Evolutionary conservation across 495 filamentous ascomycete species (phyloP), one percentile per base, ranked within the genome.

Genomic region (Talaromyces thailandensis): DNA sequence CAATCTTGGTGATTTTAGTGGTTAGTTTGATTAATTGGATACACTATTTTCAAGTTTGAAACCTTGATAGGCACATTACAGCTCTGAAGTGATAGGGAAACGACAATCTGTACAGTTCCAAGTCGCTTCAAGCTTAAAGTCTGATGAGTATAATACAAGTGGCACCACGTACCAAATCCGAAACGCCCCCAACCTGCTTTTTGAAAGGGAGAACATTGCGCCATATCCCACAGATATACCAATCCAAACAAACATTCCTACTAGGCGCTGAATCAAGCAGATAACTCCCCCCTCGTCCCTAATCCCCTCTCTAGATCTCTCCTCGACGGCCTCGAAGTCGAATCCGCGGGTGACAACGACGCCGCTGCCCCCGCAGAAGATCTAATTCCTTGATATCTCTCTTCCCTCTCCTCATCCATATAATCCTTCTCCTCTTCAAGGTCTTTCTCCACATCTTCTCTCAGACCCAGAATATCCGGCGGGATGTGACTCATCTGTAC

Each of bases 401-500:
- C 79, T 66, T 81, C 75, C 58, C 66, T 69, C 53, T 70, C 69
- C 62, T 86, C 85, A 31, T 88, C 81, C 68, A 73, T 76, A 67
- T 84, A 76, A 35, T 88, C 82, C 18, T 76, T 78, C 63, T 92
- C 86, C 70, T 93, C 88, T 70, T 85, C 84, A 28, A 95, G 77
- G 66, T 89, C 81, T 62, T 85, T 81, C 70, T 97, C 92, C 1
- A 92, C 85, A 43, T 93, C 87, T 66, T 92, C 89, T 31, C 92
- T 79, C 23, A 93, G 73, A 3, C 81, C 84, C 61, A 84, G 79
- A 35, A 96, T 74, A 70, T 94, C 89, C 6, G 89, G 86, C 63
- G 91, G 91, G 59, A 97, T 89, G 61, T 86, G 79, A 66, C 85
- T 82, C 77, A 90, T 86, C 72, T 96, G 89, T 51, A 96, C 92